Percentiles rank a stretch among this genome's conserved stretches.
phyloP scores from a whole-genome alignment of 2,329 filamentous ascomycete genomes.

The Berkeleyomyces basicola region DNA sequence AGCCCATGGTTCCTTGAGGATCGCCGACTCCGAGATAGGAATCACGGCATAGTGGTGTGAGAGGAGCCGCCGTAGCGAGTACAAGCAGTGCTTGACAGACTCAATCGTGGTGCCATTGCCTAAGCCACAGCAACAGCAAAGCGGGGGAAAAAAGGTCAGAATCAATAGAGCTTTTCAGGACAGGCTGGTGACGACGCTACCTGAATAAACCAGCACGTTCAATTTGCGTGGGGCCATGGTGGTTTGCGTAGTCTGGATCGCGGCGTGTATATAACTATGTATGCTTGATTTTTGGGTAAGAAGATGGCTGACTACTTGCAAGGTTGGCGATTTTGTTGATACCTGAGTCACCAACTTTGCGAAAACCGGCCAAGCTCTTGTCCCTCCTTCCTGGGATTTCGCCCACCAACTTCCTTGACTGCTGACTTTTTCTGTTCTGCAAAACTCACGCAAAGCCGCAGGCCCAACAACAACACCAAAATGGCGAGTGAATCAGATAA shows the following conservation, averaged over 20 bases:
- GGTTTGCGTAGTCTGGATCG: neutral
- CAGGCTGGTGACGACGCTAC: conserved; percentile 28
- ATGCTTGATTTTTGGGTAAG: neutral
- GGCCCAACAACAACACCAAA: neutral
- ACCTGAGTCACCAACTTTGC: neutral
- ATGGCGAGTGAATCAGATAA: conserved; percentile 23
- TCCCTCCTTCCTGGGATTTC: neutral
- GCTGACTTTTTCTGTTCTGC: neutral
- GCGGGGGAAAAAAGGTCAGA: neutral
- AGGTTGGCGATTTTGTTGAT: neutral
- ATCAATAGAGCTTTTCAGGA: neutral
- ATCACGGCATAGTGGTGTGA: conserved; percentile 88
- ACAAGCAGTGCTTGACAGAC: conserved; percentile 79
- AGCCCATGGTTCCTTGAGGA: conserved; percentile 86
- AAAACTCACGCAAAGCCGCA: neutral
- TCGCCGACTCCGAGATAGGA: conserved; percentile 56
- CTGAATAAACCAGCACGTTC: conserved; percentile 88
- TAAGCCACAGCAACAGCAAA: conserved; percentile 21
- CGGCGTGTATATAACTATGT: neutral
- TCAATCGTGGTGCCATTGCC: conserved; percentile 74
- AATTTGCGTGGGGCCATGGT: conserved; percentile 52
- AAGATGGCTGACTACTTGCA: neutral
- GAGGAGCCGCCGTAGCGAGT: conserved; percentile 69
- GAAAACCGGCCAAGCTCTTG: neutral
- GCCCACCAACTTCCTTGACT: neutral